Evolutionary conservation across 148 eudicot genomes (phyloP), one percentile per base, ranked within the genome.

Genomic region (Limonium bicolor): DNA sequence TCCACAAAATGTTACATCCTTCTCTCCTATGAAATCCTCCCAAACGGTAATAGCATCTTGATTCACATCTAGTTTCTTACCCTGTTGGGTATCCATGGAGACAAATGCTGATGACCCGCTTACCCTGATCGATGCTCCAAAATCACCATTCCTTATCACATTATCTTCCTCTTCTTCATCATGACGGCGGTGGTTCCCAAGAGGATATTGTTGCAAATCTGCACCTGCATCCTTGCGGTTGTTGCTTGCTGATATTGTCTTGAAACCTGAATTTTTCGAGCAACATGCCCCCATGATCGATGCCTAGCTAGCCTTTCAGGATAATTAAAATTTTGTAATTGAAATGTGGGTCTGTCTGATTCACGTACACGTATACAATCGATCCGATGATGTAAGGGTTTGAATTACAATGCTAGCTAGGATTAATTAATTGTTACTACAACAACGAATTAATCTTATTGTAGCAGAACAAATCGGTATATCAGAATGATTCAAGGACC

Each of bases 211-310:
- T n/a, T n/a, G n/a, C n/a, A n/a, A n/a, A n/a, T n/a, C n/a, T n/a
- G n/a, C n/a, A n/a, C n/a, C n/a, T n/a, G n/a, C n/a, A 43, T 25
- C 14, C 44, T 12, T 32, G 50, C 14, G 27, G 48, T 2, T 53
- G 58, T 19, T 59, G 70, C 20, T n/a, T n/a, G 59, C 65, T 25
- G 30, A 22, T 18, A 36, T 42, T 21, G 41, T 56, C 1, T 66
- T 58, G 41, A 50, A 48, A 24, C 43, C 54, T 3, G 38, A 63
- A 15, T 66, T 66, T 51, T 53, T 64, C 36, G 80, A 72, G 53
- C 94, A 87, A 62, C 94, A 82, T 16, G 85, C 77, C 41, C 96
- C 94, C 96, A 87, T 84, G n/a, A n/a, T n/a, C n/a, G n/a, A n/a
- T n/a, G n/a, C n/a, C n/a, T n/a, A n/a, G n/a, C n/a, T n/a, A n/a